phyloP scores from a whole-genome alignment of 164 flowering plant species.

The grape (Vitis vinifera) region DNA sequence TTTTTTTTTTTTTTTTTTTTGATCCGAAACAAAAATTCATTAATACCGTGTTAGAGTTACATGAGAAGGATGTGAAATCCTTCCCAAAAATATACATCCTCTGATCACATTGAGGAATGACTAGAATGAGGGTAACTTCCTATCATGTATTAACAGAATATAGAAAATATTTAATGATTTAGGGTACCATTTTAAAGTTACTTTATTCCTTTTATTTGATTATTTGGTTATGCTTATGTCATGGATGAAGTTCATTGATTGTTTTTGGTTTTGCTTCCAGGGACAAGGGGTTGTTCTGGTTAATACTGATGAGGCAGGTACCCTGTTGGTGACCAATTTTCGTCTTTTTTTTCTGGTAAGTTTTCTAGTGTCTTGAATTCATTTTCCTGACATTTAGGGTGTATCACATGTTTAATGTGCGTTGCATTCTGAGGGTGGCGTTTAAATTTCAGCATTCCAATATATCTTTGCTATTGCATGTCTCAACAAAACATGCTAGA shows the following conservation, averaged over 20 bases:
- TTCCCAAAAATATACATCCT: no score
- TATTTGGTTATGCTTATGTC: neutral
- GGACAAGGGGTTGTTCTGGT: constrained; percentile 89
- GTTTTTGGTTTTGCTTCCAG: constrained; percentile 35
- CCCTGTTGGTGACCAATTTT: constrained; percentile 82
- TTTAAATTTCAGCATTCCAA: neutral
- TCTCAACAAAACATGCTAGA: neutral
- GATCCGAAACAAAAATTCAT: no score
- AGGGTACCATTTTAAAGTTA: neutral
- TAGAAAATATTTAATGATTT: no score
- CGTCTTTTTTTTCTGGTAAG: constrained; percentile 95
- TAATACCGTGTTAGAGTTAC: no score
- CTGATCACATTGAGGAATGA: no score
- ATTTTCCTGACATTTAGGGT: neutral
- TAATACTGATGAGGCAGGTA: constrained; percentile 91
- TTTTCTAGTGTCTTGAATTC: constrained; percentile 5
- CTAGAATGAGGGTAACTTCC: no score
- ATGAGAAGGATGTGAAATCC: no score
- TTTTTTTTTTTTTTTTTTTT: no score
- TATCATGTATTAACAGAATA: no score
- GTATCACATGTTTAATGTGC: neutral
- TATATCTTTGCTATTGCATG: neutral
- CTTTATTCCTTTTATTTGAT: neutral
- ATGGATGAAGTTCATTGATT: neutral
- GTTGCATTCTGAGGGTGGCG: neutral